Percentiles rank a stretch among this genome's conserved stretches.
Conservation (phyloP, 306 rosid species). For the Vigna mungo region DNA sequence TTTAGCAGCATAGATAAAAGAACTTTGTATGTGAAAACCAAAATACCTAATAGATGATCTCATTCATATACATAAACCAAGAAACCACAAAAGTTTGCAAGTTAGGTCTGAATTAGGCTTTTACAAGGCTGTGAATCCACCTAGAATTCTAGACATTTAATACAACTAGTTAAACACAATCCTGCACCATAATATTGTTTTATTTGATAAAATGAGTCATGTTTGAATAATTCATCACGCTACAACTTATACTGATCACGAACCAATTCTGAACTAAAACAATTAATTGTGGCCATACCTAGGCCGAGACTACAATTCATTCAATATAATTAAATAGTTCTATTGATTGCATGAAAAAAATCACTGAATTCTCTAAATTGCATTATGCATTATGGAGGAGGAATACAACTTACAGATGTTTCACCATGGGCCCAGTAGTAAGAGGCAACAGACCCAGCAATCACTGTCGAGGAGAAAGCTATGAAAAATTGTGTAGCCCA, state of each 20-base stretch:
- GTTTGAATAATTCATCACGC: conserved; percentile 27
- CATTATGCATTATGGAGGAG: conserved; percentile 32
- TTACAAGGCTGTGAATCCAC: conserved; percentile 8
- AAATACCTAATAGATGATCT: conserved; percentile 1
- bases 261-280: conserved; percentile 32
- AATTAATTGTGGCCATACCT: background rate
- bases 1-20: conserved; percentile 34
- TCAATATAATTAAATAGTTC: conserved; percentile 31
- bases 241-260: conserved; percentile 7
- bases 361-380: background rate
- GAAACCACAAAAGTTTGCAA: conserved; percentile 13
- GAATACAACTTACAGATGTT: conserved; percentile 74
- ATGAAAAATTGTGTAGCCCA: conserved; percentile 95
- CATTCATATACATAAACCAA: conserved; percentile 16
- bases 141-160: conserved; percentile 25
- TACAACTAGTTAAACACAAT: conserved; percentile 5
- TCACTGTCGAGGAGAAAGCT: conserved; percentile 86
- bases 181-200: conserved; percentile 11
- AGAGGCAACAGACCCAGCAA: conserved; percentile 95
- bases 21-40: background rate
- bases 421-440: conserved; percentile 94
- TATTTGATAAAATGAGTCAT: conserved; percentile 2
- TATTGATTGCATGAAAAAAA: conserved; percentile 28
- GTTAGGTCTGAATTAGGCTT: conserved; percentile 18
- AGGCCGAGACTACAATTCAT: conserved; percentile 1